These are phyloP conservation scores for Curvularia sp. DNA, from an alignment of 2,329 filamentous ascomycete genomes.

Conservation along the genomic window DNA sequence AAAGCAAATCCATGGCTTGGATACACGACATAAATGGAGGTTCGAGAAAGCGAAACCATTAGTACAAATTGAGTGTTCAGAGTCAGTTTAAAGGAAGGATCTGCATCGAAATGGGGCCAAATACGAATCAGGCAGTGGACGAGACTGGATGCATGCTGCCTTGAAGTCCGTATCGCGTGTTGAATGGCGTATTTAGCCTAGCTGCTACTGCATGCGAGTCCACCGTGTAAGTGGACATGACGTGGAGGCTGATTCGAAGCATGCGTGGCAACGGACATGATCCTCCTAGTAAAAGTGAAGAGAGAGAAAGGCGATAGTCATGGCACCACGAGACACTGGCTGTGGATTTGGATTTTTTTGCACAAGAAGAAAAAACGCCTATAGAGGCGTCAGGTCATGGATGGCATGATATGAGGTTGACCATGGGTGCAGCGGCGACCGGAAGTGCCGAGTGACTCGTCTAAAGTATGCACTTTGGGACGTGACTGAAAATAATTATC, in stretches of 20 bases:
- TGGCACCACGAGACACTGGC: not conserved
- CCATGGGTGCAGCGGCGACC: not conserved
- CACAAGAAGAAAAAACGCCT: not conserved
- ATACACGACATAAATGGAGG: slow-evolving; percentile 1
- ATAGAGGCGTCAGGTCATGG: not conserved
- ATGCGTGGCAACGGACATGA: not conserved
- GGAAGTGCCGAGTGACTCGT: not conserved
- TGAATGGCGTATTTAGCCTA: slow-evolving; percentile 12
- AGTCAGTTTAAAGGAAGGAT: not conserved
- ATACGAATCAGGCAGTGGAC: slow-evolving; percentile 6
- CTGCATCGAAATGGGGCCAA: not conserved
- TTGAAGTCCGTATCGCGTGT: slow-evolving; percentile 2
- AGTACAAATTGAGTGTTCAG: not conserved
- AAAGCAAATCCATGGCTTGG: not conserved
- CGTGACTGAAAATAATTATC: slow-evolving; percentile 1
- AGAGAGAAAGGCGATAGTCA: not conserved
- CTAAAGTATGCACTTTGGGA: not conserved
- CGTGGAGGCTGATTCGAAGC: slow-evolving; percentile 6
- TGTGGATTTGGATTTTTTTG: not conserved
- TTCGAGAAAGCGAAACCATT: not conserved
- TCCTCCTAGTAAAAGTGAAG: not conserved
- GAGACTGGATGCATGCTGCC: slow-evolving; percentile 8
- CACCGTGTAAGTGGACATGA: not conserved
- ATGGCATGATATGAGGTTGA: not conserved
- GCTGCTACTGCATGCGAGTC: slow-evolving; percentile 3